Evolutionary conservation across 2,329 filamentous ascomycete species (phyloP), one percentile per base, ranked within the genome.

Genomic region (Aspergillus candidus): DNA sequence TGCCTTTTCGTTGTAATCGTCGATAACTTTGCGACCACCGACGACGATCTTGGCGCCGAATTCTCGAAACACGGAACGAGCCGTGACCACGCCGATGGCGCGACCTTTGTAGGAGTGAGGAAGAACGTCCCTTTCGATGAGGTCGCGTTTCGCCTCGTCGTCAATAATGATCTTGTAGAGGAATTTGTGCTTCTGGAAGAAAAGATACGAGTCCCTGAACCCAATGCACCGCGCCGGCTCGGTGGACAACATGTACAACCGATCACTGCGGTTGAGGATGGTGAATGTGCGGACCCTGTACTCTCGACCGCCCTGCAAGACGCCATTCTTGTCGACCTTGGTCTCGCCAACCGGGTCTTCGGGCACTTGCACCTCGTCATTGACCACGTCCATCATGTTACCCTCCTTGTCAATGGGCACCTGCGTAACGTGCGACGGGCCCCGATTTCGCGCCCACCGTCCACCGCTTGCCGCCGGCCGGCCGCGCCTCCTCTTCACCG

Each of bases 71-170:
- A 98, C 93, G 1, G 93, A 97, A 36, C 93, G 84, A 38, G 93
- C 93, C 12, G 93, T 96, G 37, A 96, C 90, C 22, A 98, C 89
- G 64, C 93, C 93, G 64, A 98, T 98, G 4, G 91, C 88, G 41
- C 93, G 87, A 48, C 93, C 93, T 68, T 97, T 98, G 80, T 98
- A 98, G 22, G 89, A 95, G 72, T 96, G 93, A 1, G 93, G 93
- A 51, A 98, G 95, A 61, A 98, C 85, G 5, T 94, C 86, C 48
- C 93, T 83, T 55, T 94, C 88, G 61, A 98, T 98, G 72, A 98
- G 79, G 67, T 97, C 90, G 48, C 85, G 83, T 73, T 98, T 98
- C 69, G 94, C 91, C n/a, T 93, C 85, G 53, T 98, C 93, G 57
- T 90, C 89, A 44, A 97, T 88, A 58, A 98, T 95, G 60, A 98